Evolutionary conservation across 306 rosid species (phyloP), one percentile per base, ranked within the genome.

Genomic region (Quillaja saponaria): DNA sequence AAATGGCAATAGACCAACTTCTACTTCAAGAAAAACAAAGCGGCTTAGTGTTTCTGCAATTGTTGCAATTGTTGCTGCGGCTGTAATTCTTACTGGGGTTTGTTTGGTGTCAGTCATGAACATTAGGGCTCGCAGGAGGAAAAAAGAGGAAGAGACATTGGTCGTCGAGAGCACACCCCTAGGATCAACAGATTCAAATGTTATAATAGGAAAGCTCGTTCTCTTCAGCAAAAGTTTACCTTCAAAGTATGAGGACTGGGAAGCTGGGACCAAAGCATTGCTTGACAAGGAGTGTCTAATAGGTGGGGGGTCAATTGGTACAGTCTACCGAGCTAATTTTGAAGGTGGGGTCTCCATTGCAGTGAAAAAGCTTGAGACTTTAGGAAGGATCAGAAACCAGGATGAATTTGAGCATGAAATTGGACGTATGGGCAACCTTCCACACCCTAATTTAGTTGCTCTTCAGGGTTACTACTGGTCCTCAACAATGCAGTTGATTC

Each of bases 161-260:
- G 76, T 87, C 52, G 81, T 85, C 13, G 99, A 94, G 86, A 87
- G 95, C 79, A 94, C 96, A 5, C 95, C 97, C 19, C 86, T 63
- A 48, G 91, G 81, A 44, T 94, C 99, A 25, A 71, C 94, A 40
- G 95, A 85, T 54, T 85, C 95, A 64, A 84, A 71, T 57, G 78
- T 89, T 58, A 89, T 89, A 50, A 89, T 94, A 10, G 97, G 99
- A 60, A 94, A 94, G 71, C 66, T 94, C 74, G 99, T 89, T 75
- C 99, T 94, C 67, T 94, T 94, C 78, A 89, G 99, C 84, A 87
- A 89, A 77, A 89, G 78, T 64, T 81, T 94, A 68, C 99, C 97
- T 8, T 94, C 99, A 3, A 94, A 73, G 77, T 94, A 94, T 49
- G 99, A 94, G 86, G 99, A 94, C 68, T 94, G 99, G 99, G 99